A percentile compares a stretch with the other conserved stretches of the same genome.
phyloP scores from a whole-genome alignment of 2,329 filamentous ascomycete genomes.

The Epichloe gansuensis region DNA sequence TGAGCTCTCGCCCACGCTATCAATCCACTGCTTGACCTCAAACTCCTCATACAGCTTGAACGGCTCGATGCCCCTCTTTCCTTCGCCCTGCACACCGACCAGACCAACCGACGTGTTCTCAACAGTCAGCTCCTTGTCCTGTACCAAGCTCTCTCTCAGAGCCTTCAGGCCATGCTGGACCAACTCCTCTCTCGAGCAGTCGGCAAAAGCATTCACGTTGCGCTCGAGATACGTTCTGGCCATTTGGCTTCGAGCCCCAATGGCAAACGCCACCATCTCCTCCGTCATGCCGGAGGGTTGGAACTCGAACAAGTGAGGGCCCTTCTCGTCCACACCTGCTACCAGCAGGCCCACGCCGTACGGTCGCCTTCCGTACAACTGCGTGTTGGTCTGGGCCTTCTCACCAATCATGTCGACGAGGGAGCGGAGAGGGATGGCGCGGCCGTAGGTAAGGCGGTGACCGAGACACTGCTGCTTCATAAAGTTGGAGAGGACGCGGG shows the following conservation, averaged over 20 bases:
- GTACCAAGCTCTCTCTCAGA: conserved; percentile 86
- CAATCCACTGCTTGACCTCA: conserved; percentile 75
- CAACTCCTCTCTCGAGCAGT: conserved; percentile 67
- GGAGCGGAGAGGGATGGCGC: conserved; percentile 77
- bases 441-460: conserved; percentile 90
- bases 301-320: conserved; percentile 96
- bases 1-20: conserved; percentile 49
- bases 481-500: conserved; percentile 98
- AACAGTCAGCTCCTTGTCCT: conserved; percentile 94
- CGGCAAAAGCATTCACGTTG: conserved; percentile 72
- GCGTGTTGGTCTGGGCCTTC: conserved; percentile 94
- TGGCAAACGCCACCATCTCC: conserved; percentile 93
- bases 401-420: conserved; percentile 89
- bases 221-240: conserved; percentile 92
- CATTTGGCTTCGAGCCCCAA: conserved; percentile 94
- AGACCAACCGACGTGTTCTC: conserved; percentile 93
- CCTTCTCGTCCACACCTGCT: conserved; percentile 84
- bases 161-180: conserved; percentile 82
- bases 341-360: conserved; percentile 92
- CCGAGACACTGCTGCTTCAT: conserved; percentile 99
- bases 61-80: conserved; percentile 51
- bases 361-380: conserved; percentile 90
- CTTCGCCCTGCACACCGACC: conserved; percentile 46
- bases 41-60: conserved; percentile 88
- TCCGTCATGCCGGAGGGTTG: conserved; percentile 92